Percentiles rank a stretch among this genome's conserved stretches.
Conservation (phyloP, 2,329 filamentous ascomycete genomes). For the Metarhizium rileyi region DNA sequence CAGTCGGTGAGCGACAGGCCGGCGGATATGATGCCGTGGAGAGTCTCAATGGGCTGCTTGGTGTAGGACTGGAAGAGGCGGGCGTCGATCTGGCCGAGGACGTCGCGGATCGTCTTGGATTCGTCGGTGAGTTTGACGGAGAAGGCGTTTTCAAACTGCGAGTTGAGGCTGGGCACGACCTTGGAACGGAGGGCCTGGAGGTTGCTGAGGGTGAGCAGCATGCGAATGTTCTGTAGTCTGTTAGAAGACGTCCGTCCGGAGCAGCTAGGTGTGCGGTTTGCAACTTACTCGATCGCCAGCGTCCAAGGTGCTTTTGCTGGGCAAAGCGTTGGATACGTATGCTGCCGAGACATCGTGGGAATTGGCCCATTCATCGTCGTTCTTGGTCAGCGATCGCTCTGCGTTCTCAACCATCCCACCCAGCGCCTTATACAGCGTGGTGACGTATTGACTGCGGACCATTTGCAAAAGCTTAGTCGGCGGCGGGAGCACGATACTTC, state of each 20-base stretch:
- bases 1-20: constrained; percentile 66
- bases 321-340: constrained; percentile 12
- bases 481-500: constrained; percentile 74
- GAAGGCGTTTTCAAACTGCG: constrained; percentile 88
- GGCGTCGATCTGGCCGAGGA: constrained; percentile 80
- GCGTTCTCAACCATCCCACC: constrained; percentile 97
- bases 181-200: constrained; percentile 73
- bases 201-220: constrained; percentile 90
- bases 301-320: constrained; percentile 40
- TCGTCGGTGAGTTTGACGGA: constrained; percentile 92
- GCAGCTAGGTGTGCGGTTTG: not conserved
- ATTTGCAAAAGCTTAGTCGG: constrained; percentile 81
- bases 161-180: constrained; percentile 78
- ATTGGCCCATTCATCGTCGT: constrained; percentile 52
- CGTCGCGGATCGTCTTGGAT: constrained; percentile 81
- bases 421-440: constrained; percentile 84
- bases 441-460: constrained; percentile 86
- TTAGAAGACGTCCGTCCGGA: not conserved
- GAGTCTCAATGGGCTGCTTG: constrained; percentile 57
- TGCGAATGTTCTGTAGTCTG: constrained; percentile 65
- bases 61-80: constrained; percentile 91
- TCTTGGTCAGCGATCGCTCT: constrained; percentile 59
- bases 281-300: constrained; percentile 45
- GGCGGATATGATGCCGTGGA: constrained; percentile 59
- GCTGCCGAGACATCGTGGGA: constrained; percentile 33